Evolutionary conservation across 148 eudicot genomes (phyloP).

Genomic region (Pouteria glomerata): DNA sequence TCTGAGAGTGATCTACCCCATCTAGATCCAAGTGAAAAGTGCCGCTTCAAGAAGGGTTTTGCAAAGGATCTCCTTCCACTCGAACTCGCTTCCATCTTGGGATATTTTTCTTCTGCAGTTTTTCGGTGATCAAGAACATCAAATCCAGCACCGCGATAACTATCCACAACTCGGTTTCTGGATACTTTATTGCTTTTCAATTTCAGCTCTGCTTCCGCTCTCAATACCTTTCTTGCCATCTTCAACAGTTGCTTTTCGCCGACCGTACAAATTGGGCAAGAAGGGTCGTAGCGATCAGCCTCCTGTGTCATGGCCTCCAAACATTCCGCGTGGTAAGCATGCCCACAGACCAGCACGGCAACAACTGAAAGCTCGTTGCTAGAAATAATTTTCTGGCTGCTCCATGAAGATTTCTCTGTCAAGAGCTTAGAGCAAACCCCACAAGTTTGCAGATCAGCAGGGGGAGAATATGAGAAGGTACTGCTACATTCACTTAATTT

Average conservation of each 20-base stretch:
- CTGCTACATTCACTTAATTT: conserved; percentile 37
- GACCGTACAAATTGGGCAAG: conserved; percentile 74
- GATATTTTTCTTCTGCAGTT: conserved; percentile 31
- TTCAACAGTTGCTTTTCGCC: conserved; percentile 64
- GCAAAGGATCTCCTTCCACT: conserved; percentile 57
- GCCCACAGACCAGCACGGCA: conserved; percentile 75
- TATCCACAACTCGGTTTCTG: conserved; percentile 42
- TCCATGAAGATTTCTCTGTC: conserved; percentile 67
- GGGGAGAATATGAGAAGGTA: conserved; percentile 31
- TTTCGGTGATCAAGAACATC: conserved; percentile 38
- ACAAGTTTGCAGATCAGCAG: conserved; percentile 51
- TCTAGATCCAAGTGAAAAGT: conserved; percentile 73
- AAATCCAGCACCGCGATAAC: conserved; percentile 26
- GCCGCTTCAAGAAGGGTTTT: conserved; percentile 67
- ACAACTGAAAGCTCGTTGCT: conserved; percentile 62
- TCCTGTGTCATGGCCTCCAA: conserved; percentile 74
- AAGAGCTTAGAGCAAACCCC: conserved; percentile 69
- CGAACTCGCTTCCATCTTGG: conserved; percentile 52
- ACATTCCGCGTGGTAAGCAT: conserved; percentile 83
- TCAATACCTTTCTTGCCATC: conserved; percentile 53
- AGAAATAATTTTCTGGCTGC: conserved; percentile 51
- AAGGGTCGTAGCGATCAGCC: conserved; percentile 65
- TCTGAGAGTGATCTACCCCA: conserved; percentile 35
- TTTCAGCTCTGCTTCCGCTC: conserved; percentile 54
- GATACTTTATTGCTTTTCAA: conserved; percentile 42